phyloP scores from a whole-genome alignment of 495 filamentous ascomycete genomes.

The Hypoxylon subgilvum region DNA sequence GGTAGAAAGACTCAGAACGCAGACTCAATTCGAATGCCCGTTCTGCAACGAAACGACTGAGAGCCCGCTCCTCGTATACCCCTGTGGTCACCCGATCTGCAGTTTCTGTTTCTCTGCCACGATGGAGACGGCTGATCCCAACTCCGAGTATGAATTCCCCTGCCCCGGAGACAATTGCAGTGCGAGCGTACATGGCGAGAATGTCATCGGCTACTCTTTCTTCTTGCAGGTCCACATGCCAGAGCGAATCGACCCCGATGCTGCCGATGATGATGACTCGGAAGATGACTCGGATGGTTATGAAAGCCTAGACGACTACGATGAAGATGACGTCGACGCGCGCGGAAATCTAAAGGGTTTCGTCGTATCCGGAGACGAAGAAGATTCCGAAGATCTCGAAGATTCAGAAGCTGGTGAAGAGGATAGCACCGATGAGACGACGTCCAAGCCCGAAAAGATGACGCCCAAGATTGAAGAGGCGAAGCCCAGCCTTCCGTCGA shows the following conservation, averaged over 20 bases:
- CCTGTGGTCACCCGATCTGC: conserved; percentile 86
- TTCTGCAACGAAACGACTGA: conserved; percentile 79
- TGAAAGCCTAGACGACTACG: conserved; percentile 40
- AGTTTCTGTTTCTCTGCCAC: conserved; percentile 78
- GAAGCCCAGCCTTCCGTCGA: background rate
- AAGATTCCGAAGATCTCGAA: background rate
- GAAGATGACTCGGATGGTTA: conserved; percentile 44
- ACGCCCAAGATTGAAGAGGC: background rate
- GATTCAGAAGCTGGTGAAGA: conserved; percentile 41
- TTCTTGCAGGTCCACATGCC: conserved; percentile 80
- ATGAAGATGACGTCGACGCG: conserved; percentile 49
- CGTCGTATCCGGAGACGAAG: conserved; percentile 55
- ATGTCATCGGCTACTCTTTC: conserved; percentile 72
- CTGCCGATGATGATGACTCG: conserved; percentile 36
- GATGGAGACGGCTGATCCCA: conserved; percentile 65
- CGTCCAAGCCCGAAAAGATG: background rate
- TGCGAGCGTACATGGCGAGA: conserved; percentile 64
- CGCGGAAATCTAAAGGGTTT: conserved; percentile 63
- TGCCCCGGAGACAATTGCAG: conserved; percentile 75
- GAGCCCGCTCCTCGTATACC: conserved; percentile 80
- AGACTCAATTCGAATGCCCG: conserved; percentile 68
- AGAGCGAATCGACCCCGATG: conserved; percentile 43
- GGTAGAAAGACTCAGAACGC: conserved; percentile 69
- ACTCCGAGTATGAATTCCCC: conserved; percentile 63
- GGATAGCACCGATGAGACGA: conserved; percentile 29